phyloP scores from a whole-genome alignment of 2,329 filamentous ascomycete species.

The Penicillium frequentans region DNA sequence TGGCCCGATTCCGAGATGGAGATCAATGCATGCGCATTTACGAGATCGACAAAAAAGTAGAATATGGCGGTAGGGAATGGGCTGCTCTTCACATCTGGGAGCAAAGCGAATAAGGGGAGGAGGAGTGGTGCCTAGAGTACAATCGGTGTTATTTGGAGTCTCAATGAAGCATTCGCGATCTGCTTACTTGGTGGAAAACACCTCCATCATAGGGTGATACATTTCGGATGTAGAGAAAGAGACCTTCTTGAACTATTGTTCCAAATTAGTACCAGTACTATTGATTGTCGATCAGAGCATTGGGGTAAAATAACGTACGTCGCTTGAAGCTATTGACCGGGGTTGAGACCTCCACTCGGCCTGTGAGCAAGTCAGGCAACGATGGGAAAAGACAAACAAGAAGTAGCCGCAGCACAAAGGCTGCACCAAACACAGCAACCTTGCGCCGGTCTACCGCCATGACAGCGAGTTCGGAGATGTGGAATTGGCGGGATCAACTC shows the following conservation, averaged over 20 bases:
- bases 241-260: slow-evolving; percentile 80
- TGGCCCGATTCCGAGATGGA: slow-evolving; percentile 80
- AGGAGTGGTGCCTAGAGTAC: slow-evolving; percentile 73
- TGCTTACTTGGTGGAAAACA: slow-evolving; percentile 65
- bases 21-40: slow-evolving; percentile 77
- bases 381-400: slow-evolving; percentile 80
- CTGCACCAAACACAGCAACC: slow-evolving; percentile 69
- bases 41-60: slow-evolving; percentile 76
- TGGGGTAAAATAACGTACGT: slow-evolving; percentile 52
- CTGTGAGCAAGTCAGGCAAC: slow-evolving; percentile 80
- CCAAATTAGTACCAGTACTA: slow-evolving; percentile 5
- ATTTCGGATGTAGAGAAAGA: slow-evolving; percentile 95
- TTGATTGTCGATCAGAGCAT: neutral
- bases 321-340: slow-evolving; percentile 98
- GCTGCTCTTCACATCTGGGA: slow-evolving; percentile 67
- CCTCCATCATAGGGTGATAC: slow-evolving; percentile 97
- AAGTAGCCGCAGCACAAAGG: slow-evolving; percentile 74
- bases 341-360: slow-evolving; percentile 93
- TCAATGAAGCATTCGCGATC: neutral
- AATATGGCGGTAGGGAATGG: slow-evolving; percentile 76
- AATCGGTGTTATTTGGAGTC: slow-evolving; percentile 7
- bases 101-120: slow-evolving; percentile 84
- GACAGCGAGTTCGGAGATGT: slow-evolving; percentile 6
- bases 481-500: neutral
- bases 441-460: slow-evolving; percentile 61